Base-by-base conservation (phyloP, 179 eudicot species). In the Silene coronaria region DNA sequence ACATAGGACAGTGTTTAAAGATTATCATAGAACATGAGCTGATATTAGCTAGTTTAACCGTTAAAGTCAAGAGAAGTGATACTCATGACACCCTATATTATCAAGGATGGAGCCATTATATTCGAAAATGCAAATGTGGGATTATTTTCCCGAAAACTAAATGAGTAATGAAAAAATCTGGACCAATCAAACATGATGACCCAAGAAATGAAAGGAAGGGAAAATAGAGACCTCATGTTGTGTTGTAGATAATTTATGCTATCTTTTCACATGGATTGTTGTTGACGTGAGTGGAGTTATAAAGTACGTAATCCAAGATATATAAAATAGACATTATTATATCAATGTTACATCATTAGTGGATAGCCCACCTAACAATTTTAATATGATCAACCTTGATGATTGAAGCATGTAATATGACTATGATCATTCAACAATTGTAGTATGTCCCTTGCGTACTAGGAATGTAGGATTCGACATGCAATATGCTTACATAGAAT, bases 201-300 rank as follows among this genome's bases (percentile, higher is more conserved):
- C 5, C 3, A 69, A 69, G 7, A 11, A 42, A 2, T 0, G 17
- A 16, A 42, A 2, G 2, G 17, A 16, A 46, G 38, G 23, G 23
- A 51, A 10, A 51, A 16, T 51, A 27, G 23, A 8, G 58, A 16
- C 74, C 74, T 76, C 73, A 75, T 38, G 16, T 75, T 34, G 27
- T 26, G 36, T 67, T 67, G 28, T 26, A 67, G 46, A 70, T 62
- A 62, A 9, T 46, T 38, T 26, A 67, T 32, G 24, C 38, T 57
- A n/a, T 74, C 55, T 42, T 1, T 62, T 64, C 38, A 64, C 45
- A 30, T 65, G 42, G 22, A 30, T 32, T 65, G 45, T 65, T 65
- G 69, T 14, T 28, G 42, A 30, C 68, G 28, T 64, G 19, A 64
- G 23, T 28, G 45, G 69, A 14, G 10, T 6, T 28, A 65, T 65